These are phyloP conservation scores for Cladosporium sp. DNA, from an alignment of 2,329 filamentous ascomycete genomes.

Conservation along the genomic window DNA sequence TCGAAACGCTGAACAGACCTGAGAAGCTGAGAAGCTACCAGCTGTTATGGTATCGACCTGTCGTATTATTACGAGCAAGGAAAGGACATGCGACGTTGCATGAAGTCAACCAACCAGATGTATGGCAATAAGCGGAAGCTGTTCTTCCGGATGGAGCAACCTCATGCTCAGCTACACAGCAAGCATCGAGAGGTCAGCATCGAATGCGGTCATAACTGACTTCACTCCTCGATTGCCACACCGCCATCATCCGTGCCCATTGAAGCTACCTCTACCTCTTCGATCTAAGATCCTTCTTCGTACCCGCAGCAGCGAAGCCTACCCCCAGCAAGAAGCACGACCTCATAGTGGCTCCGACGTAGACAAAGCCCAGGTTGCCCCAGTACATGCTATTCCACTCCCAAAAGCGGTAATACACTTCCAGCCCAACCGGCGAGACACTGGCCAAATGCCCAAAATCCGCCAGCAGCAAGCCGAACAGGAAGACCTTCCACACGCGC, in stretches of 20 bases:
- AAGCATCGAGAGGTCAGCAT: not conserved
- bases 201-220: not conserved
- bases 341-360: slow-evolving; percentile 31
- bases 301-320: slow-evolving; percentile 15
- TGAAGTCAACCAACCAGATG: not conserved
- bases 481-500: slow-evolving; percentile 64
- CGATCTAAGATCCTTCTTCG: not conserved
- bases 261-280: not conserved
- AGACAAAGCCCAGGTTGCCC: slow-evolving; percentile 35
- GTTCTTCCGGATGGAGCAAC: too few relatives aligned
- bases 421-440: slow-evolving; percentile 48
- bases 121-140: too few relatives aligned
- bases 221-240: not conserved
- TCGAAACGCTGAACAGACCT: not conserved
- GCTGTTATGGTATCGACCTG: too few relatives aligned
- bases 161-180: too few relatives aligned
- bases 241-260: not conserved
- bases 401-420: slow-evolving; percentile 41
- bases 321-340: slow-evolving; percentile 32
- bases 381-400: slow-evolving; percentile 35
- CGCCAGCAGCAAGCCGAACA: slow-evolving; percentile 66
- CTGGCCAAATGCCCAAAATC: slow-evolving; percentile 73
- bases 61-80: too few relatives aligned
- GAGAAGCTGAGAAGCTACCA: not conserved
- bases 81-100: too few relatives aligned